phyloP scores from a whole-genome alignment of 805 yeast species.

The Saccharomycopsis microspora region DNA sequence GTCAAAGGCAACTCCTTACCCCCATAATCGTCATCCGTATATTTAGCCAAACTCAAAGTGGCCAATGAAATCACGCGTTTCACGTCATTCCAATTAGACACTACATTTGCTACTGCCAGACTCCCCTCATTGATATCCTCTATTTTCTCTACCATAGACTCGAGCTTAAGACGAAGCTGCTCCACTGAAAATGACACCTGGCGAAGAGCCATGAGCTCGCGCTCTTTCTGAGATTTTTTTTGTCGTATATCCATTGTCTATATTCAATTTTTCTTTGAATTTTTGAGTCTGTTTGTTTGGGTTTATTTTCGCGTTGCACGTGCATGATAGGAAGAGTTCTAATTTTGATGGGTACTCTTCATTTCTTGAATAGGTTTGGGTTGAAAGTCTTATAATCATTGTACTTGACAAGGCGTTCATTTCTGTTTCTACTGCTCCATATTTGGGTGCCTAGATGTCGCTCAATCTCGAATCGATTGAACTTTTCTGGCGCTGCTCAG shows the following conservation, averaged over 20 bases:
- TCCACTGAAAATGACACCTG: conserved; percentile 16
- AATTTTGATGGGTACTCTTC: no score
- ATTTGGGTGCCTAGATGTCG: no score
- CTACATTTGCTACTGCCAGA: conserved; percentile 43
- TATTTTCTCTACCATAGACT: conserved; percentile 8
- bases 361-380: no score
- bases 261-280: neutral
- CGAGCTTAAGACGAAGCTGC: conserved; percentile 13
- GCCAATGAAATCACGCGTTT: conserved; percentile 52
- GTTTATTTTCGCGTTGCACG: no score
- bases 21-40: conserved; percentile 33
- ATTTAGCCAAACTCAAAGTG: conserved; percentile 23
- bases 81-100: conserved; percentile 57
- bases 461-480: no score
- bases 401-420: no score
- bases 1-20: conserved; percentile 20
- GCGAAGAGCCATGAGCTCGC: conserved; percentile 15
- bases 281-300: no score
- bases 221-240: conserved; percentile 11
- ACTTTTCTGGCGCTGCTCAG: no score
- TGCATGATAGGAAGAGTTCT: no score
- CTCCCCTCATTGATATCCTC: conserved; percentile 34
- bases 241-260: conserved; percentile 1
- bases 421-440: no score
- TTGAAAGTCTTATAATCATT: no score